Conservation (phyloP, 1,284 basidiomycete genomes). For the Ganoderma leucocontextum region DNA sequence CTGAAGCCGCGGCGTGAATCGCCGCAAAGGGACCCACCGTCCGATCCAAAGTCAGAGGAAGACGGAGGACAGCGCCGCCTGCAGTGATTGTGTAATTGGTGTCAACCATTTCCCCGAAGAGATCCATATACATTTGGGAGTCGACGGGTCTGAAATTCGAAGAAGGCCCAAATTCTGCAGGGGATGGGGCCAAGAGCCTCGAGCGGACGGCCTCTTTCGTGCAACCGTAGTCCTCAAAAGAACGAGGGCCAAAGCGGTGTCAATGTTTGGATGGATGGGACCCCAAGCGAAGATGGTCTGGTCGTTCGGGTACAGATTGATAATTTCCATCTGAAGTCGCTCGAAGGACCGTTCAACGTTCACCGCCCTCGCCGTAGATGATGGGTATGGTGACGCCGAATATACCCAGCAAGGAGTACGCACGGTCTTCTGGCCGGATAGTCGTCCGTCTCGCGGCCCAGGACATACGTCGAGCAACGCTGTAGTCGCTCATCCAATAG, state of each 20-base stretch:
- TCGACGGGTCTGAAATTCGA: neutral
- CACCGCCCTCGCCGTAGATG: neutral
- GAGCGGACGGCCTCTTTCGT: neutral
- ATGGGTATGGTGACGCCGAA: neutral
- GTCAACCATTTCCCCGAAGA: neutral
- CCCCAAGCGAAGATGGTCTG: slow-evolving; percentile 1
- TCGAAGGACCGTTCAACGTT: neutral
- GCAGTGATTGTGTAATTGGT: neutral
- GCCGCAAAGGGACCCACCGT: too few species aligned
- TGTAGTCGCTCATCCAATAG: neutral
- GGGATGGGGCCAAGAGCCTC: neutral
- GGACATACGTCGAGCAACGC: neutral
- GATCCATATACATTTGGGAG: neutral
- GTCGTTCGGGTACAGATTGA: neutral
- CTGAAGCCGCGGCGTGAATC: too few species aligned
- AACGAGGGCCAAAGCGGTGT: too few species aligned
- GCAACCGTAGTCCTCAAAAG: too few species aligned
- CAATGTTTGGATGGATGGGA: neutral
- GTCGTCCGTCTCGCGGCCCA: neutral
- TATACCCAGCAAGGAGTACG: neutral
- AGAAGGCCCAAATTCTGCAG: neutral
- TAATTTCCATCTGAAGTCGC: neutral
- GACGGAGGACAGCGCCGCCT: neutral
- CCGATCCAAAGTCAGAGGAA: neutral
- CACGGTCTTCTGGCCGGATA: neutral